Evolutionary conservation across 2,329 filamentous ascomycete genomes (phyloP).

Genomic region (Fusarium floridanum): DNA sequence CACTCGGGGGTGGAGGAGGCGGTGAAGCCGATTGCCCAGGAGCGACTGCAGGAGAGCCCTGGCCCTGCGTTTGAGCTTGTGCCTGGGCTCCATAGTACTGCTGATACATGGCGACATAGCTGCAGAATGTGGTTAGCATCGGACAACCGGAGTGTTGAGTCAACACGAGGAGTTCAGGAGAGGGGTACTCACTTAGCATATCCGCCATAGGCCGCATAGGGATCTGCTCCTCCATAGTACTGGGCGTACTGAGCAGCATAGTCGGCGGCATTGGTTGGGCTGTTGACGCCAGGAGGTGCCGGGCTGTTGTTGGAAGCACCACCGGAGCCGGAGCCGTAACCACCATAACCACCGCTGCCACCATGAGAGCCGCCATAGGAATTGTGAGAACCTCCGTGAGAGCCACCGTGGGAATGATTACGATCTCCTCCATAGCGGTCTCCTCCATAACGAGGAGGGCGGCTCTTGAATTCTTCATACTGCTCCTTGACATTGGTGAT

Average conservation of each 20-base stretch:
- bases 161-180: background rate
- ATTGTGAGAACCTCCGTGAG: constrained; percentile 44
- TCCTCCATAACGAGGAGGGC: constrained; percentile 73
- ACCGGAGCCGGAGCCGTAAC: constrained; percentile 47
- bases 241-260: constrained; percentile 87
- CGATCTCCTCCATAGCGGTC: constrained; percentile 54
- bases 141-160: background rate
- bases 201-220: constrained; percentile 91
- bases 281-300: constrained; percentile 47
- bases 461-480: constrained; percentile 91
- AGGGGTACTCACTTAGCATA: constrained; percentile 75
- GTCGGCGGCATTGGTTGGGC: constrained; percentile 59
- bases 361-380: constrained; percentile 48
- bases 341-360: constrained; percentile 38
- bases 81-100: constrained; percentile 71
- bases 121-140: constrained; percentile 48
- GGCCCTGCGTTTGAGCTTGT: constrained; percentile 60
- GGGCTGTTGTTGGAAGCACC: constrained; percentile 56
- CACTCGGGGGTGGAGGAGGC: constrained; percentile 70
- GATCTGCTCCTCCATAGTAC: constrained; percentile 82
- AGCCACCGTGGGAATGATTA: constrained; percentile 47
- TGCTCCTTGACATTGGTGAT: constrained; percentile 88
- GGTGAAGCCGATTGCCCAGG: constrained; percentile 63
- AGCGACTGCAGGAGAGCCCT: constrained; percentile 56
- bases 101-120: constrained; percentile 79